Conservation (phyloP, 257 asterid species). For the Solanum commersonii region DNA sequence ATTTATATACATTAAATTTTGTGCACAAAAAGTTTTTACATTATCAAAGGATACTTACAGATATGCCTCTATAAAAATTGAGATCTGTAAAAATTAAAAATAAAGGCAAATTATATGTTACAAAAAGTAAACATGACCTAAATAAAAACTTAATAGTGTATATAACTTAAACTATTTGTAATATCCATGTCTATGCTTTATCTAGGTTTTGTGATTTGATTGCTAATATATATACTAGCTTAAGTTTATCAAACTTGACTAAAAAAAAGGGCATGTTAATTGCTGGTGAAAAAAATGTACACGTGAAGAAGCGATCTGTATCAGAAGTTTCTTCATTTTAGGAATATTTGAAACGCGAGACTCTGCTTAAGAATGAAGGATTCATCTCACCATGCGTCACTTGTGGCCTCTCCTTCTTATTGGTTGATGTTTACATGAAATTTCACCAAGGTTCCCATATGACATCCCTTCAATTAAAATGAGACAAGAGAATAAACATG, state of each 20-base stretch:
- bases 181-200: not conserved
- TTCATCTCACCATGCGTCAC: not conserved
- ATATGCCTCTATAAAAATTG: not conserved
- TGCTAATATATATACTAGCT: not conserved
- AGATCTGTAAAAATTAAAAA: not conserved
- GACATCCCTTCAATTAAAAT: not conserved
- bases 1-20: not conserved
- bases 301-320: not conserved
- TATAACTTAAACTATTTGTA: not conserved
- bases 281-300: not conserved
- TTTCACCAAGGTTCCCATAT: not conserved
- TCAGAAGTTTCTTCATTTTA: not conserved
- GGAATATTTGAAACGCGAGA: not conserved
- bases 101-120: not conserved
- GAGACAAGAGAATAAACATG: not conserved
- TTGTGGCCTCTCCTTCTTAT: not conserved
- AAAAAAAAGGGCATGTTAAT: not conserved
- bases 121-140: not conserved
- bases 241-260: not conserved
- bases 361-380: not conserved
- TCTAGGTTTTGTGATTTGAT: not conserved
- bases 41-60: not conserved
- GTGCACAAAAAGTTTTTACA: not conserved
- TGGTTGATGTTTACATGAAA: not conserved
- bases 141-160: not conserved